Base-by-base conservation (phyloP, 2,329 filamentous ascomycete species). In the Pezicula neosporulosa region DNA sequence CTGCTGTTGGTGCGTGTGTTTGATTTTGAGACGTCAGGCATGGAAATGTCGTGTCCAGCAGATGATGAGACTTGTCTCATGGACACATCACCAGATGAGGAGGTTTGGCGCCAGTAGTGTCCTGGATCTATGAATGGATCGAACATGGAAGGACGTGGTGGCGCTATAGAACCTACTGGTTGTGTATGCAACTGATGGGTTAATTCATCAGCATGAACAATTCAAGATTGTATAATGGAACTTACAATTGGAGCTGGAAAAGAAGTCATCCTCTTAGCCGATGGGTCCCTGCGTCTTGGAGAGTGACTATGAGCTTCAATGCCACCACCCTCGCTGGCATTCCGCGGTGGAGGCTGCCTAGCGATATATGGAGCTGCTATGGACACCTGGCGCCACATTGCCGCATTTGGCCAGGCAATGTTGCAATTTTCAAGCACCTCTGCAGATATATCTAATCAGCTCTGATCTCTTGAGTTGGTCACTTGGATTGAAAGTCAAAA, bases 361-460 rank as follows among this genome's bases (percentile, higher is more conserved):
- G 56, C 48, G 45, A 61, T 54, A 46, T 62, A 62, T 33, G 69
- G 57, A 39, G 63, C 56, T 27, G 70, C 67, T 53, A 72, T 68
- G 13, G 72, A 68, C 16, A 71, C 67, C 36, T 75, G 76, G 18
- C 75, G 75, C 85, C 83, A 89, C 85, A 90, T 88, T 15, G 73
- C 69, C 18, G 80, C 71, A 64, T 88, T 91, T 7, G 90, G 90
- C 88, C 89, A 95, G 2, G 89, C 88, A 62, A 95, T 90, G 3
- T 79, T 80, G 2, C 83, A 84, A 54, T 73, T 76, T 67, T 94
- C 87, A 28, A 95, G 77, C 21, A 92, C 74, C 39, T 87, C 90
- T 90, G 41, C 24, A 30, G 28, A 53, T 4, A 45, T 51, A 46
- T 3, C 4, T 2, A 33, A 42, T 47, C 16, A 54, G 36, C 30